These are phyloP conservation scores for Daldinia concentrica DNA, from an alignment of 495 filamentous ascomycete species.

Conservation along the genomic window DNA sequence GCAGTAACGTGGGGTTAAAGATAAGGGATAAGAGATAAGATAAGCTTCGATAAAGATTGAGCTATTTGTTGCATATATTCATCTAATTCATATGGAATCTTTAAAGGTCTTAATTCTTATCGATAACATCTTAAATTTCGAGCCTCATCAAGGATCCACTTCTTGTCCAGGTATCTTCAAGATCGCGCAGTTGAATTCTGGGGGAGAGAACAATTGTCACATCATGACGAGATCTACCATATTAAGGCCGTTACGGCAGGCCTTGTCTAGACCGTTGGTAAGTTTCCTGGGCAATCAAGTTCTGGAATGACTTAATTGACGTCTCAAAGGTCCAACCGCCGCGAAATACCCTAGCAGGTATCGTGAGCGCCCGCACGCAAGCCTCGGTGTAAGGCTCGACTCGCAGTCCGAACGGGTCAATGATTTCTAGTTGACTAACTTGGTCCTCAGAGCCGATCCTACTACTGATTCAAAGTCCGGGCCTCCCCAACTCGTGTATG, in stretches of 20 bases:
- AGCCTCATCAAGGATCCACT: conserved; percentile 14
- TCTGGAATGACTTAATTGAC: conserved; percentile 20
- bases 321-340: conserved; percentile 37
- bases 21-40: not conserved
- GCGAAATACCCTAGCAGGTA: conserved; percentile 28
- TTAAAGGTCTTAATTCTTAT: conserved; percentile 16
- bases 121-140: conserved; percentile 43
- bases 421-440: not conserved
- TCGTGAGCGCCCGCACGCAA: conserved; percentile 37
- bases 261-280: conserved; percentile 41
- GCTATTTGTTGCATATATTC: not conserved
- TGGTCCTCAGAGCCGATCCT: not conserved
- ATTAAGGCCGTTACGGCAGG: conserved; percentile 44
- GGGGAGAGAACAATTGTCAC: conserved; percentile 27
- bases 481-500: conserved; percentile 39
- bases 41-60: conserved; percentile 23
- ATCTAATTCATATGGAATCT: not conserved
- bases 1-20: conserved; percentile 37
- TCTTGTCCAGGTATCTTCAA: conserved; percentile 29
- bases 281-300: not conserved
- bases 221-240: conserved; percentile 42
- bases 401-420: not conserved
- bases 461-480: not conserved
- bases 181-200: conserved; percentile 25
- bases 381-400: conserved; percentile 34